Percentiles rank a stretch among this genome's conserved stretches.
These are phyloP conservation scores for Cardiospermum halicacabum DNA, from an alignment of 345 rosid species.

Conservation along the genomic window DNA sequence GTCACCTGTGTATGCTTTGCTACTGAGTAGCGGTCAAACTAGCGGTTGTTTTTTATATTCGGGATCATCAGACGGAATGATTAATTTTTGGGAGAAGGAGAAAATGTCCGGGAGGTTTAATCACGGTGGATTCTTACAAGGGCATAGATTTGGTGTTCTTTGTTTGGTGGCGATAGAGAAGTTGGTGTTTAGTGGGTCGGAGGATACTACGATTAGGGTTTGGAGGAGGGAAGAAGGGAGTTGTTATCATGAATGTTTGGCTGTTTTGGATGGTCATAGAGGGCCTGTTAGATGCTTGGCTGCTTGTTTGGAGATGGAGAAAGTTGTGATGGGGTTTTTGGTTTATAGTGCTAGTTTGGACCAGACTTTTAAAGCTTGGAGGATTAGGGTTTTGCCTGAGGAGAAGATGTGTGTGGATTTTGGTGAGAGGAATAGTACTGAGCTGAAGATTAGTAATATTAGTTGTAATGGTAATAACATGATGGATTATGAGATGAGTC, in stretches of 20 bases:
- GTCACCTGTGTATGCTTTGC: conserved; percentile 45
- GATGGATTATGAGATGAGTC: conserved; percentile 37
- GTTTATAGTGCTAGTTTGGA: conserved; percentile 53
- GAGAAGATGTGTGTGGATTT: conserved; percentile 22
- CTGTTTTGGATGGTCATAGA: conserved; percentile 43
- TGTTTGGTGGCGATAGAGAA: conserved; percentile 34
- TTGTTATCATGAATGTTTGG: conserved; percentile 46
- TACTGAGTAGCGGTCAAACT: conserved; percentile 30
- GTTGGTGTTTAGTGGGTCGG: conserved; percentile 46
- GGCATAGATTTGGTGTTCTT: conserved; percentile 38
- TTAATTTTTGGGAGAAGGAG: conserved; percentile 55
- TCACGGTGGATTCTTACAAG: conserved; percentile 52
- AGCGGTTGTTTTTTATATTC: conserved; percentile 37
- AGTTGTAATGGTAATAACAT: too few species aligned
- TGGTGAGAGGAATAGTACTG: conserved; percentile 15
- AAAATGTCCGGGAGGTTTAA: conserved; percentile 38
- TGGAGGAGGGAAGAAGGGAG: conserved; percentile 59
- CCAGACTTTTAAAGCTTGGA: conserved; percentile 48
- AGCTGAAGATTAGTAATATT: too few species aligned
- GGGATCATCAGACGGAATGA: conserved; percentile 43
- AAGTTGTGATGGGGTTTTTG: conserved; percentile 42
- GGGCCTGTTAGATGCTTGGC: conserved; percentile 46
- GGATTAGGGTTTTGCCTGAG: conserved; percentile 42
- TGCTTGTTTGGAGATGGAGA: conserved; percentile 41
- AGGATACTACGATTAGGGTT: conserved; percentile 50